These are phyloP conservation scores for Discostella pseudostelligera DNA, from an alignment of 108 stramenopile genomes.

Conservation along the genomic window DNA sequence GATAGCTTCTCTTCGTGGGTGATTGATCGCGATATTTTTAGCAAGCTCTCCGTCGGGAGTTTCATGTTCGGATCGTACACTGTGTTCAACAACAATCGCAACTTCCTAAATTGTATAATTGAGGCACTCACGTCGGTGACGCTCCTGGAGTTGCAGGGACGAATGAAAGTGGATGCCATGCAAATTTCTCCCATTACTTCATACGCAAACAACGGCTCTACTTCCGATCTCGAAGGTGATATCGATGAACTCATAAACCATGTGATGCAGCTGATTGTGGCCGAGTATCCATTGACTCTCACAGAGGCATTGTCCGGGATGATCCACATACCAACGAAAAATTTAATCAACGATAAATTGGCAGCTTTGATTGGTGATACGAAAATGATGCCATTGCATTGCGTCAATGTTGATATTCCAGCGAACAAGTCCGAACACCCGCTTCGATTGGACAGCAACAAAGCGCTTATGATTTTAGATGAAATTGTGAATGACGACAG, in stretches of 20 bases:
- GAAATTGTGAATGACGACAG: conserved; percentile 38
- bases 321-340: conserved; percentile 34
- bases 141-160: conserved; percentile 26
- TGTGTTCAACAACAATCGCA: conserved; percentile 32
- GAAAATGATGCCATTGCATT: conserved; percentile 44
- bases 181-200: conserved; percentile 17
- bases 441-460: conserved; percentile 36
- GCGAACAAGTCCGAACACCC: conserved; percentile 21
- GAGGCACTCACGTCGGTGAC: conserved; percentile 30
- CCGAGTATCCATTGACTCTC: conserved; percentile 54
- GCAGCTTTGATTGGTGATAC: conserved; percentile 32
- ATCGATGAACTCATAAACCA: conserved; percentile 58
- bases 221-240: conserved; percentile 46
- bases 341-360: conserved; percentile 33
- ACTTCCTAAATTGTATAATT: conserved; percentile 32
- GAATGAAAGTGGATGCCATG: conserved; percentile 35
- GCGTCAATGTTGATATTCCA: conserved; percentile 39
- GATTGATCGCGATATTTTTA: conserved; percentile 43
- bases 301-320: conserved; percentile 45
- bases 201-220: background rate
- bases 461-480: conserved; percentile 38
- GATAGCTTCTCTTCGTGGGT: conserved; percentile 15
- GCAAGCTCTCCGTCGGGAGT: conserved; percentile 43
- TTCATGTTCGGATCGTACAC: conserved; percentile 50
- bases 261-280: conserved; percentile 47